phyloP scores from a whole-genome alignment of 257 asterid genomes.

The Solanum raphanifolium region DNA sequence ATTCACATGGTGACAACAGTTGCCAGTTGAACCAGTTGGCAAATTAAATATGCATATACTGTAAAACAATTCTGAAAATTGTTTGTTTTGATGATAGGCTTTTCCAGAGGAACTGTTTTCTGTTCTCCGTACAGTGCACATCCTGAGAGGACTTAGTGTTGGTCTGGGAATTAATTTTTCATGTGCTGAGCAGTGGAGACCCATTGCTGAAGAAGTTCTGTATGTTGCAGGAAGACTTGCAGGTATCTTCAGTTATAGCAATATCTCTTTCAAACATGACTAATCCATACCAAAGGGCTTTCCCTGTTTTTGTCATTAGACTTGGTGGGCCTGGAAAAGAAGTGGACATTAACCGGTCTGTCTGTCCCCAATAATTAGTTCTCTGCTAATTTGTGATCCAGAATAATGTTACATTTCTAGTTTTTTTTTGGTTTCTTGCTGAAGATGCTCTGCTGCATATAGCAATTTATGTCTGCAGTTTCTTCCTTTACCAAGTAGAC shows the following conservation, averaged over 20 bases:
- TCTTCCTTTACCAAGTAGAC: no score
- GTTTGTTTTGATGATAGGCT: slow-evolving; percentile 31
- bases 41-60: background rate
- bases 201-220: slow-evolving; percentile 87
- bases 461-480: no score
- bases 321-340: background rate
- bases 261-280: background rate
- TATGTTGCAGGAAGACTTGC: slow-evolving; percentile 58
- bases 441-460: no score
- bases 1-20: background rate
- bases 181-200: slow-evolving; percentile 95
- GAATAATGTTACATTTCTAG: background rate
- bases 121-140: slow-evolving; percentile 87
- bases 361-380: background rate
- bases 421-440: no score
- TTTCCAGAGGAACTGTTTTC: slow-evolving; percentile 97
- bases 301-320: background rate
- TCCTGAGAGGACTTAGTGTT: slow-evolving; percentile 91
- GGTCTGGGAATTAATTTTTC: slow-evolving; percentile 93
- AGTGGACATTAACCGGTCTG: background rate
- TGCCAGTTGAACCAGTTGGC: background rate
- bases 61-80: background rate
- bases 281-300: background rate
- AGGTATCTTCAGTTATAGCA: slow-evolving; percentile 16
- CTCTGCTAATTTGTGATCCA: background rate